A percentile compares a stretch with the other conserved stretches of the same genome.
phyloP scores from a whole-genome alignment of 2,329 filamentous ascomycete species.

The Sordariomycetes sp. region DNA sequence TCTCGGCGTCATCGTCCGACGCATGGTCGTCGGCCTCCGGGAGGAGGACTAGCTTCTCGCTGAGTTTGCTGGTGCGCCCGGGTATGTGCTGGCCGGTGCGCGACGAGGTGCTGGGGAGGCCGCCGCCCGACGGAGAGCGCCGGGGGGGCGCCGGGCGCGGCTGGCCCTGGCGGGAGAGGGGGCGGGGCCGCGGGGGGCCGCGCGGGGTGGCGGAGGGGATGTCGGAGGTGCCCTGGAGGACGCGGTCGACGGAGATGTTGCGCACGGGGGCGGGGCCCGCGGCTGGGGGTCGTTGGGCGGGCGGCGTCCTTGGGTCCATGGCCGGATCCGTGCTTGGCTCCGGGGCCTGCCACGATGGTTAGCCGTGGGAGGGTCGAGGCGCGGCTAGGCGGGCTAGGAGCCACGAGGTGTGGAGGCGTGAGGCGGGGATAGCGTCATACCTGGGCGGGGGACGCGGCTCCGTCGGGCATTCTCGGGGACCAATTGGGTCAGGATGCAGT shows the following conservation, averaged over 20 bases:
- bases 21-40: slow-evolving; percentile 58
- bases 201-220: slow-evolving; percentile 90
- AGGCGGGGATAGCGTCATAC: not conserved
- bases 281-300: not conserved
- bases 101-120: slow-evolving; percentile 23
- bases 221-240: slow-evolving; percentile 85
- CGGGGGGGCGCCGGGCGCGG: slow-evolving; percentile 16
- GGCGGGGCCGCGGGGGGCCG: slow-evolving; percentile 42
- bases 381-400: not conserved
- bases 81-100: slow-evolving; percentile 48
- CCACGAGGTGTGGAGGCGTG: not conserved
- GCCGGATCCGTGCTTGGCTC: not conserved
- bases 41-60: slow-evolving; percentile 89
- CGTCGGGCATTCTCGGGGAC: not conserved
- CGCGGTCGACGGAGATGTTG: slow-evolving; percentile 84
- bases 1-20: slow-evolving; percentile 35
- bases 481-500: not conserved
- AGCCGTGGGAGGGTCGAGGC: not conserved
- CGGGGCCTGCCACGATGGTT: not conserved
- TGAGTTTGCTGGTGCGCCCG: slow-evolving; percentile 82
- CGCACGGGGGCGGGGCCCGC: slow-evolving; percentile 39
- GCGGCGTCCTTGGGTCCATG: not conserved
- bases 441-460: not conserved
- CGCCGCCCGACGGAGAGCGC: slow-evolving; percentile 12
- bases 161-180: slow-evolving; percentile 13